phyloP scores from a whole-genome alignment of 2,329 filamentous ascomycete species.

The Fusarium denticulatum region DNA sequence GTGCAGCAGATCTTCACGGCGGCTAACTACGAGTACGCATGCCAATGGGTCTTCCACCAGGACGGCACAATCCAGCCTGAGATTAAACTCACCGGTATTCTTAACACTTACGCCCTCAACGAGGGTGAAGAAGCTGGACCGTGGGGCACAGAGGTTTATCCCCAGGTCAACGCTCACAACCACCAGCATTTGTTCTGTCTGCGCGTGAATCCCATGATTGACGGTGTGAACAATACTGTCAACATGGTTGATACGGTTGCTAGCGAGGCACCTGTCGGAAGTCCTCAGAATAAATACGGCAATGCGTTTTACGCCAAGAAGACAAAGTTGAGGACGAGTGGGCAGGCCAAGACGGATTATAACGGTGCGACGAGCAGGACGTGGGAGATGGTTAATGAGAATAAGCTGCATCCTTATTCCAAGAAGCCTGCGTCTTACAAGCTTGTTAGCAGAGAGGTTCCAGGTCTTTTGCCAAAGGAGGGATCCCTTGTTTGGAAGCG shows the following conservation, averaged over 20 bases:
- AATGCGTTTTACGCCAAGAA: constrained; percentile 90
- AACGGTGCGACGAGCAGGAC: constrained; percentile 80
- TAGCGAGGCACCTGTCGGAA: constrained; percentile 79
- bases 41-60: constrained; percentile 82
- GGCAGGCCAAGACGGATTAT: constrained; percentile 79
- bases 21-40: constrained; percentile 90
- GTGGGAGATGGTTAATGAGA: constrained; percentile 91
- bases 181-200: constrained; percentile 96
- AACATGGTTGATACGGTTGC: constrained; percentile 82
- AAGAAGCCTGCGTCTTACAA: constrained; percentile 89
- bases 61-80: constrained; percentile 93
- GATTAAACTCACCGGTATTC: constrained; percentile 89
- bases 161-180: constrained; percentile 89
- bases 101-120: constrained; percentile 89
- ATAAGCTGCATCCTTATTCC: constrained; percentile 84
- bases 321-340: constrained; percentile 78
- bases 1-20: constrained; percentile 94
- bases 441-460: constrained; percentile 86
- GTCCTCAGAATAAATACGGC: constrained; percentile 84
- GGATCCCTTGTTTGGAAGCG: constrained; percentile 88
- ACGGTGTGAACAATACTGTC: constrained; percentile 85
- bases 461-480: constrained; percentile 80
- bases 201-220: constrained; percentile 86
- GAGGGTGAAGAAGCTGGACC: constrained; percentile 83
- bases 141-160: constrained; percentile 91